Evolutionary conservation across 495 filamentous ascomycete species (phyloP).

Genomic region (Daldinia bambusicola): DNA sequence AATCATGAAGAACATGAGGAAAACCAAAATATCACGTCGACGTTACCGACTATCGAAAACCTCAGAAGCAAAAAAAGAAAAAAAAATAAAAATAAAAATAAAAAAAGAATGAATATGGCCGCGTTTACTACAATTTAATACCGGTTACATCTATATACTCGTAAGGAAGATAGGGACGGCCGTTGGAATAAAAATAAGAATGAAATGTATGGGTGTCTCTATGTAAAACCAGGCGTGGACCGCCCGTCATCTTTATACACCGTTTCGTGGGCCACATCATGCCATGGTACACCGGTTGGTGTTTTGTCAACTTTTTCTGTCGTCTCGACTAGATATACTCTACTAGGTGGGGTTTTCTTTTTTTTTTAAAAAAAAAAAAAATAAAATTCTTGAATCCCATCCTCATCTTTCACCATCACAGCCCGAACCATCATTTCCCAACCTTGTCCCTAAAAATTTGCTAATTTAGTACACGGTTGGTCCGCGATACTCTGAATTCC

Average conservation of each 20-base stretch:
- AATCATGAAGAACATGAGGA: not conserved
- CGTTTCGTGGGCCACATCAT: slow-evolving; percentile 43
- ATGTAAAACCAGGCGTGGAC: slow-evolving; percentile 32
- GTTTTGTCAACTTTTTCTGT: slow-evolving; percentile 4
- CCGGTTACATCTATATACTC: slow-evolving; percentile 37
- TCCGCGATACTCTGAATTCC: slow-evolving; percentile 33
- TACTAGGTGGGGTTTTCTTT: slow-evolving; percentile 14
- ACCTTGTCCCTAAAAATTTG: not conserved
- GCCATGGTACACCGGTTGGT: slow-evolving; percentile 25
- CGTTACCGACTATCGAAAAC: not conserved
- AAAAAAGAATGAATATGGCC: slow-evolving; percentile 11
- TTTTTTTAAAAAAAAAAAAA: not conserved
- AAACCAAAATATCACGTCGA: not conserved
- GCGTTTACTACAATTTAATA: slow-evolving; percentile 39
- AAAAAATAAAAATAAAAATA: not conserved
- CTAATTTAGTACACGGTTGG: slow-evolving; percentile 22
- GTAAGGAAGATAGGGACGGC: slow-evolving; percentile 28
- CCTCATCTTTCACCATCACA: slow-evolving; percentile 1
- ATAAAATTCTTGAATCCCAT: slow-evolving; percentile 10
- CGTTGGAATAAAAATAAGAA: slow-evolving; percentile 24
- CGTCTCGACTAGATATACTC: slow-evolving; percentile 21
- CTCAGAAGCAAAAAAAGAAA: not conserved
- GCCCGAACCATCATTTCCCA: slow-evolving; percentile 16
- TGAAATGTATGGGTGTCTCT: slow-evolving; percentile 35
- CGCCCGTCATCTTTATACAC: slow-evolving; percentile 38